These are phyloP conservation scores for Anthostomella pinea DNA, from an alignment of 2,329 filamentous ascomycete genomes.

Conservation along the genomic window DNA sequence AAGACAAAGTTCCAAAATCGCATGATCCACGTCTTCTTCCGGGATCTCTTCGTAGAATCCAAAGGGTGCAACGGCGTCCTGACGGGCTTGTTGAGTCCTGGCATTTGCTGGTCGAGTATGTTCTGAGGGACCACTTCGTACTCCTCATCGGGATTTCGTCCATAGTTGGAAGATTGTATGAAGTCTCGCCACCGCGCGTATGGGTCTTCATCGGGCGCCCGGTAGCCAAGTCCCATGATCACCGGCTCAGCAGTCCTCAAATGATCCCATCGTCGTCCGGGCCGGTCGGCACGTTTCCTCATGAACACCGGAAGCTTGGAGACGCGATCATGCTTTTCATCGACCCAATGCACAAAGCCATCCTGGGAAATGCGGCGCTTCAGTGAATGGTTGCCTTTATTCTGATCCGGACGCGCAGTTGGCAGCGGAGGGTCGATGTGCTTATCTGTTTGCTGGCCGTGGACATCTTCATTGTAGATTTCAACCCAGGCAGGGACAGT, in stretches of 20 bases:
- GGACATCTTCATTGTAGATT: constrained; percentile 28
- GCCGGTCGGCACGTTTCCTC: constrained; percentile 44
- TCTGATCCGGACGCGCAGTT: constrained; percentile 24
- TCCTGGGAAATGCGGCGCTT: constrained; percentile 33
- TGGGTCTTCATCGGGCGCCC: constrained; percentile 39
- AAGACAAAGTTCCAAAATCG: constrained; percentile 67
- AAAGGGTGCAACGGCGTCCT: constrained; percentile 37
- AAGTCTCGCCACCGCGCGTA: constrained; percentile 51
- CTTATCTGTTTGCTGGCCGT: constrained; percentile 19
- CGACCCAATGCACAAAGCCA: constrained; percentile 34
- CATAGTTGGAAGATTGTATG: constrained; percentile 52
- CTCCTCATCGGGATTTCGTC: constrained; percentile 44
- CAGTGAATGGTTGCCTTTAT: constrained; percentile 24
- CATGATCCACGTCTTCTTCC: constrained; percentile 41
- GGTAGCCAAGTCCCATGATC: constrained; percentile 49
- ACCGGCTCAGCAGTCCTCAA: constrained; percentile 57
- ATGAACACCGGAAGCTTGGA: constrained; percentile 45
- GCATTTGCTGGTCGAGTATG: constrained; percentile 35
- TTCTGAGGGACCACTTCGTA: constrained; percentile 47
- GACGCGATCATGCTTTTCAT: constrained; percentile 29
- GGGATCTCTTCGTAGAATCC: constrained; percentile 33
- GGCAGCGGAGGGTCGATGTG: constrained; percentile 21
- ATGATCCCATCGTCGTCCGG: constrained; percentile 58
- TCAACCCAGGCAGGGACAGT: constrained; percentile 32
- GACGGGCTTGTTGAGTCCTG: constrained; percentile 38